These are phyloP conservation scores for Cryptococcus depauperatus DNA, from an alignment of 1,284 basidiomycete genomes.

Conservation along the genomic window DNA sequence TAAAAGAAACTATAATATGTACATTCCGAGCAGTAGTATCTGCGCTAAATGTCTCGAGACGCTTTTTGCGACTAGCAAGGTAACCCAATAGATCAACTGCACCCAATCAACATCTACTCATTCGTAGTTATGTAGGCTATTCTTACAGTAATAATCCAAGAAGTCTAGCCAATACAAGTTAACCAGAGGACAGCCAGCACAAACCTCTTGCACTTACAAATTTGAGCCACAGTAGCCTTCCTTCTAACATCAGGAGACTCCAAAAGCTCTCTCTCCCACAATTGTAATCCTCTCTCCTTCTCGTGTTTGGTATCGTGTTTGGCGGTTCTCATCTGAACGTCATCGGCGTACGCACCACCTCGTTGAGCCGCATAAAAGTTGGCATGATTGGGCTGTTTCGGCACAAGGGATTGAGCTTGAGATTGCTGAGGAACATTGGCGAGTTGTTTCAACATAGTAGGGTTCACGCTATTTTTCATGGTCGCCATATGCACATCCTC, in stretches of 20 bases:
- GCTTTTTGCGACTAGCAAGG: conserved; percentile 70
- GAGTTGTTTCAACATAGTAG: conserved; percentile 53
- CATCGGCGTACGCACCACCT: conserved; percentile 21
- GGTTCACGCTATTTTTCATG: conserved; percentile 38
- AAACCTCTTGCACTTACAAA: conserved; percentile 66
- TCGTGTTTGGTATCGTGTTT: conserved; percentile 23
- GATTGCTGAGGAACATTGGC: conserved; percentile 8
- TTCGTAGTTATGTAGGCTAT: background rate
- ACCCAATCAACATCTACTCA: conserved; percentile 1
- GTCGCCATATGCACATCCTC: conserved; percentile 46
- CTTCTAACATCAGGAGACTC: conserved; percentile 77
- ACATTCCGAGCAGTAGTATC: conserved; percentile 66
- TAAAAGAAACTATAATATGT: conserved; percentile 5
- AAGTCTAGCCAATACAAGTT: conserved; percentile 55
- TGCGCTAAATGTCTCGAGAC: conserved; percentile 69
- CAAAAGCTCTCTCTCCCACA: conserved; percentile 77
- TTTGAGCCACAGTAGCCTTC: conserved; percentile 89
- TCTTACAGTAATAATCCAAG: conserved; percentile 73
- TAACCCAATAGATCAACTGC: conserved; percentile 75
- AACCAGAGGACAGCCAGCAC: background rate
- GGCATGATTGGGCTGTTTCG: conserved; percentile 7
- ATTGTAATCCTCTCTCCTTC: conserved; percentile 48
- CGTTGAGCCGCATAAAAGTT: conserved; percentile 19
- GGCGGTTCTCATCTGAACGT: conserved; percentile 38
- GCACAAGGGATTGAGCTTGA: conserved; percentile 8